Conservation (phyloP, 805 yeast genomes). For the Clavispora asparagi region DNA sequence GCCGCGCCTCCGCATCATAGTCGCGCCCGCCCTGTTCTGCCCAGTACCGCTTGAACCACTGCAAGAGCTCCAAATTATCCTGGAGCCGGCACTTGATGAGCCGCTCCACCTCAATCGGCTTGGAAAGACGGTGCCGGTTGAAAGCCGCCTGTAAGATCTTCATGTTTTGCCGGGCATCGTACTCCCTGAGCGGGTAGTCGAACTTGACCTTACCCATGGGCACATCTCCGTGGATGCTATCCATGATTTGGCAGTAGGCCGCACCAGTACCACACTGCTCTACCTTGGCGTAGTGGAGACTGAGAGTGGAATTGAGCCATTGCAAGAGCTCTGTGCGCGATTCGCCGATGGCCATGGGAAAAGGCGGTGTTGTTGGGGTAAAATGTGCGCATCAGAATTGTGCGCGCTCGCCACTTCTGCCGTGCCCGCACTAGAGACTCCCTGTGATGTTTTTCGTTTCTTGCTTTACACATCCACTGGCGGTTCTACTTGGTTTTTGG, state of each 20-base stretch:
- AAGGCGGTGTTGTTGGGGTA: background rate
- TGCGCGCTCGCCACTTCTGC: background rate
- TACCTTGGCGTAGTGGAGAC: constrained; percentile 63
- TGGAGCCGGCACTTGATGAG: constrained; percentile 85
- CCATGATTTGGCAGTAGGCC: constrained; percentile 87
- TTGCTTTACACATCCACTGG: too few species aligned
- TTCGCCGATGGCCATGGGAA: constrained; percentile 44
- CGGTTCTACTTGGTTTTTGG: too few species aligned
- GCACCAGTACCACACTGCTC: constrained; percentile 97
- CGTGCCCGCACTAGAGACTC: too few species aligned
- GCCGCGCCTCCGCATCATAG: constrained; percentile 57
- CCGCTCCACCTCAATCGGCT: constrained; percentile 74
- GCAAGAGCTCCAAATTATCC: constrained; percentile 89
- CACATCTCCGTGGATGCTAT: constrained; percentile 75
- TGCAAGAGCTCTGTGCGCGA: constrained; percentile 77
- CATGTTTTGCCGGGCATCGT: constrained; percentile 74
- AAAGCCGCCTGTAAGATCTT: constrained; percentile 84
- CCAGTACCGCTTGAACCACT: constrained; percentile 88
- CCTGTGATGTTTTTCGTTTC: too few species aligned
- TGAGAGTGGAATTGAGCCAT: constrained; percentile 77
- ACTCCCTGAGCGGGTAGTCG: constrained; percentile 56
- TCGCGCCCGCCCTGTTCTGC: constrained; percentile 52
- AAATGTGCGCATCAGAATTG: background rate
- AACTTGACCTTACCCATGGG: constrained; percentile 78
- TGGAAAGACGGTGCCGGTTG: constrained; percentile 60